These are phyloP conservation scores for Kluyveromyces sp. DNA, from an alignment of 1,139 yeast genomes.

Conservation along the genomic window DNA sequence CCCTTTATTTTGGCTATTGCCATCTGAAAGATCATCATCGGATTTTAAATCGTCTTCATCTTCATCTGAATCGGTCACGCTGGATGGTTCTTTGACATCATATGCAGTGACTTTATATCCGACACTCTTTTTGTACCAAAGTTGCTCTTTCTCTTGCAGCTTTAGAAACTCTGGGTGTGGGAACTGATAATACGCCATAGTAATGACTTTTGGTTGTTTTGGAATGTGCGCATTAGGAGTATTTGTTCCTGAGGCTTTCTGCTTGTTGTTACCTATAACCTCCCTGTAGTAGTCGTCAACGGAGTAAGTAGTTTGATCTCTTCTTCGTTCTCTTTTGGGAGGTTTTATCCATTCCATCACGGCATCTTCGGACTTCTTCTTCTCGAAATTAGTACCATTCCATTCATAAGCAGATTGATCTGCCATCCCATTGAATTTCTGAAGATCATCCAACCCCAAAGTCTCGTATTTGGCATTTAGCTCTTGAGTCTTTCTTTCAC, in stretches of 20 bases:
- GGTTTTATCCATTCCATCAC: constrained; percentile 77
- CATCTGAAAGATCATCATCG: not conserved
- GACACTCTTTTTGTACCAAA: constrained; percentile 64
- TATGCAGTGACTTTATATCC: constrained; percentile 63
- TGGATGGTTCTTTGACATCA: constrained; percentile 25
- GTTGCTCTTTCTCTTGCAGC: constrained; percentile 70
- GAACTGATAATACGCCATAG: constrained; percentile 83
- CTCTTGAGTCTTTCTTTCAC: constrained; percentile 57
- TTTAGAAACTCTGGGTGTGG: constrained; percentile 60
- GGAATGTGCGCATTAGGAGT: constrained; percentile 45
- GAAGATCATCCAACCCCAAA: constrained; percentile 67
- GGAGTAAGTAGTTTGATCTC: constrained; percentile 83
- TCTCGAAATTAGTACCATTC: constrained; percentile 93
- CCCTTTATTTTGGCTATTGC: constrained; percentile 28
- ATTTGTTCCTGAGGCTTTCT: constrained; percentile 31
- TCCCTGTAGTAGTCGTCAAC: constrained; percentile 86
- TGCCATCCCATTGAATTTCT: constrained; percentile 48
- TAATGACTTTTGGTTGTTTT: constrained; percentile 64
- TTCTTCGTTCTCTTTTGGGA: constrained; percentile 80
- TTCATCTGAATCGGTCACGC: constrained; percentile 23
- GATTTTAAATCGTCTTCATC: constrained; percentile 35
- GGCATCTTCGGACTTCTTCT: constrained; percentile 50
- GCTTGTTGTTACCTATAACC: constrained; percentile 34
- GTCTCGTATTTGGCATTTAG: constrained; percentile 58
- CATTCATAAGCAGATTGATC: constrained; percentile 92